Evolutionary conservation across 129 eudicot genomes (phyloP).

Genomic region (Arctium minus): DNA sequence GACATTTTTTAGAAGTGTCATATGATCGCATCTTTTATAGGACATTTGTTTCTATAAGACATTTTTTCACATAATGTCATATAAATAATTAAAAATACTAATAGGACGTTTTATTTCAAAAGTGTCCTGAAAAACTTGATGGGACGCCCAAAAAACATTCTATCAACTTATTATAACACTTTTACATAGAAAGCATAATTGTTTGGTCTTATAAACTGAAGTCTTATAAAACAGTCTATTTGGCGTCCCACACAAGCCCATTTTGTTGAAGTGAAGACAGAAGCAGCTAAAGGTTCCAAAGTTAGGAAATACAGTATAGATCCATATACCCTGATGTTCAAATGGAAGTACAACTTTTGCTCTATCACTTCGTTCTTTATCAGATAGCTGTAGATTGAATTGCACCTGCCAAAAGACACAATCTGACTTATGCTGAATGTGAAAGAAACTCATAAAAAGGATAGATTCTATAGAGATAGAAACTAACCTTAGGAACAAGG

Average conservation of each 20-base stretch:
- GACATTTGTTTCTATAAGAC: neutral
- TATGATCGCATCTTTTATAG: neutral
- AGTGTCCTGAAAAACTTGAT: neutral
- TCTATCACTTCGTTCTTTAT: constrained; percentile 75
- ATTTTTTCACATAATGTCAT: neutral
- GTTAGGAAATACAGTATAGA: neutral
- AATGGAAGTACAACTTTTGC: constrained; percentile 97
- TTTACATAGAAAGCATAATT: neutral
- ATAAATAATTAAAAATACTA: neutral
- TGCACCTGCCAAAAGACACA: constrained; percentile 67
- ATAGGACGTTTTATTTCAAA: neutral
- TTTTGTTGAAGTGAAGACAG: neutral
- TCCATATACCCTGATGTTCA: constrained; percentile 88
- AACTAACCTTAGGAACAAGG: constrained; percentile 90
- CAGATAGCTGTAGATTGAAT: constrained; percentile 84
- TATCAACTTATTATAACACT: neutral
- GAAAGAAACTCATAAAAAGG: neutral
- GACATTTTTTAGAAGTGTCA: neutral
- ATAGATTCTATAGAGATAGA: neutral
- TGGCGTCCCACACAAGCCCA: neutral
- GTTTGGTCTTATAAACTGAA: neutral
- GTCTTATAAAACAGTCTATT: neutral
- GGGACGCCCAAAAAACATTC: neutral
- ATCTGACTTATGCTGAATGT: neutral
- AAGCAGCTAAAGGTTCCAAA: constrained; percentile 1